Evolutionary conservation across 2,329 filamentous ascomycete genomes (phyloP).

Genomic region (Trichophyton simii): DNA sequence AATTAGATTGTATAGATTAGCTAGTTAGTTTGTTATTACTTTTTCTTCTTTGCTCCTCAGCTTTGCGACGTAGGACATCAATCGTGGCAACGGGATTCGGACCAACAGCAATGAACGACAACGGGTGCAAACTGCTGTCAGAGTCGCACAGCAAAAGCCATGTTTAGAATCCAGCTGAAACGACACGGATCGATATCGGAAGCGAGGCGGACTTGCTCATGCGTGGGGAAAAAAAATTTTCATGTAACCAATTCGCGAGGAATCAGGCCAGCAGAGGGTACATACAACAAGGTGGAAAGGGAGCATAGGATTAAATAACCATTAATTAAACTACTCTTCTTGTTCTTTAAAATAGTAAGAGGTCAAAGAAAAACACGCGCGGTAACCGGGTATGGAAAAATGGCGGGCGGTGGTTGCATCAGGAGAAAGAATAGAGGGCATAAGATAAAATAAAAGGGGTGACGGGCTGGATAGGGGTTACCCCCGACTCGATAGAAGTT

Average conservation of each 20-base stretch:
- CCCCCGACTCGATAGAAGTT: neutral
- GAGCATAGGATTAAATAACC: slow-evolving; percentile 3
- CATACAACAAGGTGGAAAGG: neutral
- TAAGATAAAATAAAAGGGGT: neutral
- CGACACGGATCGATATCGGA: neutral
- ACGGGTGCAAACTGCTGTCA: neutral
- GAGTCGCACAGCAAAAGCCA: neutral
- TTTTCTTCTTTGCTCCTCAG: neutral
- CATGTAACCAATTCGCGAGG: neutral
- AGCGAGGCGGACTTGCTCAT: neutral
- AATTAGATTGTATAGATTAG: slow-evolving; percentile 1
- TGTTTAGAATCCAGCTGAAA: neutral
- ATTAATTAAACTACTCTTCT: slow-evolving; percentile 5
- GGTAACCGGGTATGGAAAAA: slow-evolving; percentile 4
- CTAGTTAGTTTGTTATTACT: neutral
- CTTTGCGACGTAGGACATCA: neutral
- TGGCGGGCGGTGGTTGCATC: slow-evolving; percentile 1
- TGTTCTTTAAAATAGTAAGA: slow-evolving; percentile 4
- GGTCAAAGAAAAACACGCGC: slow-evolving; percentile 4
- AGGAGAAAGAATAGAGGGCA: neutral
- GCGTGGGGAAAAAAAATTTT: neutral
- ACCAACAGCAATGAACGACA: neutral
- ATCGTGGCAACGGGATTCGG: neutral
- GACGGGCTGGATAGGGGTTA: neutral
- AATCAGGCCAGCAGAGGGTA: neutral